Evolutionary conservation across 2,329 filamentous ascomycete genomes (phyloP).

Genomic region (Leptographium procerum): DNA sequence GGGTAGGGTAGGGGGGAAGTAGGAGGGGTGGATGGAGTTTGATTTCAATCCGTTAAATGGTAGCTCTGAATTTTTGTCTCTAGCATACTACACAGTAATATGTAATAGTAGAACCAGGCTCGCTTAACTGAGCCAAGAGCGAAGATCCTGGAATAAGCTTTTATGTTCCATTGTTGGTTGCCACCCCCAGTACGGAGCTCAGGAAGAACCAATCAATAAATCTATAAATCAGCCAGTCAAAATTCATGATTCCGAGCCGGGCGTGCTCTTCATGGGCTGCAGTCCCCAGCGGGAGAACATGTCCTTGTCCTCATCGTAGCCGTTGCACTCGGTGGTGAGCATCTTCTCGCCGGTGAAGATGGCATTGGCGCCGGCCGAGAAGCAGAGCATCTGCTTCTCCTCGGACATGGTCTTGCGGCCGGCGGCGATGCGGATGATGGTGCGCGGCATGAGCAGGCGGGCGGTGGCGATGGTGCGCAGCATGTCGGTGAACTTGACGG

Average conservation of each 20-base stretch:
- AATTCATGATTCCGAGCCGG: neutral
- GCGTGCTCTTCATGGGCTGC: slow-evolving; percentile 54
- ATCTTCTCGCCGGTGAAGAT: slow-evolving; percentile 90
- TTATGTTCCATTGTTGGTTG: too few species aligned
- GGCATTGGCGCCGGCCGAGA: slow-evolving; percentile 86
- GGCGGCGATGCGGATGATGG: slow-evolving; percentile 78
- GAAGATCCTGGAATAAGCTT: too few species aligned
- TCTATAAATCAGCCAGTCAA: too few species aligned
- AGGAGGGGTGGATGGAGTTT: too few species aligned
- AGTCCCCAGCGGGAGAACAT: slow-evolving; percentile 81
- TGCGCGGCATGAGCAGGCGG: slow-evolving; percentile 68
- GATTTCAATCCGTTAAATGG: too few species aligned
- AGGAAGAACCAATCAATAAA: too few species aligned
- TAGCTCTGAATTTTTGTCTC: too few species aligned
- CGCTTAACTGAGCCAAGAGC: too few species aligned
- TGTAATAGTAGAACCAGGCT: too few species aligned
- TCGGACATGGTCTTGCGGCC: slow-evolving; percentile 76
- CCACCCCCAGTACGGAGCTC: too few species aligned
- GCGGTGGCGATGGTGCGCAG: slow-evolving; percentile 77
- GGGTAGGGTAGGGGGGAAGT: too few species aligned
- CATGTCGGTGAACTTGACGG: slow-evolving; percentile 66
- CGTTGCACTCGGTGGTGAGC: slow-evolving; percentile 83
- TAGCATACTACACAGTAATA: too few species aligned
- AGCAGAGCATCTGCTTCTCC: slow-evolving; percentile 81
- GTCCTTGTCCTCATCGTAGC: slow-evolving; percentile 76